A percentile compares a stretch with the other conserved stretches of the same genome.
These are phyloP conservation scores for Sarcomyxa edulis DNA, from an alignment of 768 basidiomycete species.

Conservation along the genomic window DNA sequence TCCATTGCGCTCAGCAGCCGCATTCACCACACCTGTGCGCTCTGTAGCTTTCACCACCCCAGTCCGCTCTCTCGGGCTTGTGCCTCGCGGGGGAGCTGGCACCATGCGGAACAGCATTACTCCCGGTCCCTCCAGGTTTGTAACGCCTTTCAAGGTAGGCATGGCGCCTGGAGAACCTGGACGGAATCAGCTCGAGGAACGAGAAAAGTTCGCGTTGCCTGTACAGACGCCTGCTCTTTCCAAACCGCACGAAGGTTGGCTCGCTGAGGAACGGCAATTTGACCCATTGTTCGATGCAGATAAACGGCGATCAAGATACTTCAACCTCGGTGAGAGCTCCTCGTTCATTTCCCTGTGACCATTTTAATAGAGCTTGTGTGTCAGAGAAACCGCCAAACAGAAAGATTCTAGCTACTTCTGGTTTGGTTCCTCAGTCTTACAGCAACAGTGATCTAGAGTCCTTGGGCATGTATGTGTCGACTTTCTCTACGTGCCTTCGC, in stretches of 20 bases:
- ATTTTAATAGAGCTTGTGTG: neutral
- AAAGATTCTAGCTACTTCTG: conserved; percentile 40
- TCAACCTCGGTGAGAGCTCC: too few species aligned
- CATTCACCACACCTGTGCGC: conserved; percentile 12
- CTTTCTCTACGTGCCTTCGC: conserved; percentile 1
- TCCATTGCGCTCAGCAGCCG: neutral
- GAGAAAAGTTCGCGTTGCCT: too few species aligned
- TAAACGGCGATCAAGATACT: too few species aligned
- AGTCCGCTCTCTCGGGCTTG: conserved; percentile 7
- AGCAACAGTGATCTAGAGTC: conserved; percentile 35
- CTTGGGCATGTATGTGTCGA: conserved; percentile 45
- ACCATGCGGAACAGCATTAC: conserved; percentile 15
- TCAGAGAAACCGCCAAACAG: conserved; percentile 31
- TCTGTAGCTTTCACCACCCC: conserved; percentile 10
- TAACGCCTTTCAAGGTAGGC: conserved; percentile 59
- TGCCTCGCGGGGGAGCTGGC: neutral
- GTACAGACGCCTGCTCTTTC: too few species aligned
- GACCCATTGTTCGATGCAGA: too few species aligned
- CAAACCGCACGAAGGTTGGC: too few species aligned
- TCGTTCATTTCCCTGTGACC: too few species aligned
- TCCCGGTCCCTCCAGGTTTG: conserved; percentile 34
- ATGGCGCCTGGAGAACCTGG: conserved; percentile 41
- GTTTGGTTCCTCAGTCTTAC: conserved; percentile 45
- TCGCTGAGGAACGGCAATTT: too few species aligned
- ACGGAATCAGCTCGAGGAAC: too few species aligned